A percentile compares a stretch with the other conserved stretches of the same genome.
Evolutionary conservation across 2,329 filamentous ascomycete species (phyloP).

Genomic region (Pestalotiopsis sp.): DNA sequence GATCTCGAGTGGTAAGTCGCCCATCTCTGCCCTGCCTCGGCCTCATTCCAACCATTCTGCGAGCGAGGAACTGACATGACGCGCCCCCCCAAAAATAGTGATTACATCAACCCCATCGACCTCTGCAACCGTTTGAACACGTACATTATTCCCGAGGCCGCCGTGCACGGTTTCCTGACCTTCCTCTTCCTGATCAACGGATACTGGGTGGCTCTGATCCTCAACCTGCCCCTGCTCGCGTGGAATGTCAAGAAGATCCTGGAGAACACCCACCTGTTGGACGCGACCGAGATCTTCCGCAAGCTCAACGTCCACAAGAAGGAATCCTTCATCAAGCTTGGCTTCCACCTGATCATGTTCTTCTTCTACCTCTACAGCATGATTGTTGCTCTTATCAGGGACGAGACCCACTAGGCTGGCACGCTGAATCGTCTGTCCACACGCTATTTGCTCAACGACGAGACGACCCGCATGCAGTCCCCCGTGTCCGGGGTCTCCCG

Average conservation of each 20-base stretch:
- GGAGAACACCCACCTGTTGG: constrained; percentile 94
- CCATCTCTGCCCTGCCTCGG: constrained; percentile 14
- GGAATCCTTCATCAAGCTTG: constrained; percentile 99
- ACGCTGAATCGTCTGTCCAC: not conserved
- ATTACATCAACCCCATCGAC: constrained; percentile 99
- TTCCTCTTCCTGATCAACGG: constrained; percentile 97
- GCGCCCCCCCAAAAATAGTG: constrained; percentile 54
- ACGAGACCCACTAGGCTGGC: constrained; percentile 74
- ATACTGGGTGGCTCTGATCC: constrained; percentile 91
- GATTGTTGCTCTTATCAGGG: constrained; percentile 94
- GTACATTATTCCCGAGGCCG: constrained; percentile 98
- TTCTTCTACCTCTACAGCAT: constrained; percentile 99
- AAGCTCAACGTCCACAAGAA: constrained; percentile 99
- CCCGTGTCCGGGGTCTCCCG: not conserved
- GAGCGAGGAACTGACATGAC: not conserved
- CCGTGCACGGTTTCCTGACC: constrained; percentile 94
- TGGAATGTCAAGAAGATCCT: constrained; percentile 99
- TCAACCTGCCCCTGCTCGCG: constrained; percentile 88
- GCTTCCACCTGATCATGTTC: constrained; percentile 99
- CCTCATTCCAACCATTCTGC: not conserved
- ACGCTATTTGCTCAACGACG: not conserved
- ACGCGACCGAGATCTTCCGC: constrained; percentile 98
- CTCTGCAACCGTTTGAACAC: constrained; percentile 99
- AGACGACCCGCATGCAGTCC: not conserved
- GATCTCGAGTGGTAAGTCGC: constrained; percentile 92